Evolutionary conservation across 345 rosid species (phyloP).

Genomic region (Eucalyptus regnans): DNA sequence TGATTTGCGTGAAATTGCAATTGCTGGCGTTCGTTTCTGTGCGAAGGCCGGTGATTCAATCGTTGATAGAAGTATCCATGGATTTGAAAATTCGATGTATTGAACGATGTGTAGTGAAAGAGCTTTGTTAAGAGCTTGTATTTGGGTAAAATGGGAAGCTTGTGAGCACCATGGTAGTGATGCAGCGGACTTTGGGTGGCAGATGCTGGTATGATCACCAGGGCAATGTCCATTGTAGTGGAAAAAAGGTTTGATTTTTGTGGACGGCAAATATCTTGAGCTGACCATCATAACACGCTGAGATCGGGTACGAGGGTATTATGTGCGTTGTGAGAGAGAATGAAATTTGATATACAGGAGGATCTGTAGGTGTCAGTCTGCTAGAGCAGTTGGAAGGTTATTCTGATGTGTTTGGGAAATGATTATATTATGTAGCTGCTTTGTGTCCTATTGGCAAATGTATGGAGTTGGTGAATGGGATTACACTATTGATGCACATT

Average conservation of each 20-base stretch:
- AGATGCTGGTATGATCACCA: background rate
- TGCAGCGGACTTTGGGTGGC: background rate
- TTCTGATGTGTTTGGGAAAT: background rate
- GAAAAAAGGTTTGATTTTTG: background rate
- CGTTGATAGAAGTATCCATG: background rate
- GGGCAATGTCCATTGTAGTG: background rate
- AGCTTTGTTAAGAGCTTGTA: background rate
- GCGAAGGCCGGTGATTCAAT: background rate
- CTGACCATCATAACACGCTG: background rate
- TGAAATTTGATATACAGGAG: background rate
- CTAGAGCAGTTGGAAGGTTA: background rate
- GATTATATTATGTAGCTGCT: background rate
- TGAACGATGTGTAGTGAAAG: background rate
- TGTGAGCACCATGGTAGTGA: background rate
- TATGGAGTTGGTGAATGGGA: background rate
- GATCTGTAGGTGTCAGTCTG: background rate
- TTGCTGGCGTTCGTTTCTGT: background rate
- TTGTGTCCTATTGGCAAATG: background rate
- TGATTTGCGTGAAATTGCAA: background rate
- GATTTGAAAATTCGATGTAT: background rate
- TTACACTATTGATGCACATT: background rate
- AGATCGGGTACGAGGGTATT: background rate
- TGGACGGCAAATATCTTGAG: background rate
- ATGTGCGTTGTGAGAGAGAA: background rate
- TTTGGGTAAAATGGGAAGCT: background rate